A percentile compares a stretch with the other conserved stretches of the same genome.
Conservation (phyloP, 331 rosid species). For the Stylosanthes scabra region DNA sequence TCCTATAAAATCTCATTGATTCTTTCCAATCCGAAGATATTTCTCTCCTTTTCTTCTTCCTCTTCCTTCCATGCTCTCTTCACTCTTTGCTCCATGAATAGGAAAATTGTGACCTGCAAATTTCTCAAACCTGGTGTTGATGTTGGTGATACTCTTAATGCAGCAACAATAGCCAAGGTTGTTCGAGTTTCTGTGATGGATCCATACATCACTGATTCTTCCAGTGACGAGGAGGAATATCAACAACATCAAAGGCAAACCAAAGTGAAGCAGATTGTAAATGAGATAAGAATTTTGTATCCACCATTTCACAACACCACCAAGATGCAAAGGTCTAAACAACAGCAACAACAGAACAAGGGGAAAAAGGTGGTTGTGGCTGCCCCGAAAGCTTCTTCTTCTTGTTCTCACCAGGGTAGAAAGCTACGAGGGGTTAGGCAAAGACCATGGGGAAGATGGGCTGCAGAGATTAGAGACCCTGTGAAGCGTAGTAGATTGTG, state of each 20-base stretch:
- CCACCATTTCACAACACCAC: neutral
- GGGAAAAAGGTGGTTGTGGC: neutral
- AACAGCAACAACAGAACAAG: neutral
- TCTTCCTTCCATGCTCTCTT: neutral
- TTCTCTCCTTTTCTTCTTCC: neutral
- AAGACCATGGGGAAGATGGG: constrained; percentile 72
- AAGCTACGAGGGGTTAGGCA: constrained; percentile 64
- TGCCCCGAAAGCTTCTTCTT: constrained; percentile 5
- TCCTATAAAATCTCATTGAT: neutral
- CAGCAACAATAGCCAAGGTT: constrained; percentile 21
- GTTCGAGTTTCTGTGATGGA: constrained; percentile 59
- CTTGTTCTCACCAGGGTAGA: constrained; percentile 44
- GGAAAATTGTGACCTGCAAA: constrained; percentile 40
- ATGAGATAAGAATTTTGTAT: constrained; percentile 54
- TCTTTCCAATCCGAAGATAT: neutral
- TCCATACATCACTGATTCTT: constrained; percentile 58
- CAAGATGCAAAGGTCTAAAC: neutral
- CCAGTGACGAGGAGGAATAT: constrained; percentile 46
- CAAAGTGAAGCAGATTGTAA: constrained; percentile 45
- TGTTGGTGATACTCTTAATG: neutral
- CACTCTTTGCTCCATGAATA: constrained; percentile 29
- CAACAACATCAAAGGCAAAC: neutral
- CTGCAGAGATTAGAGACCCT: constrained; percentile 77
- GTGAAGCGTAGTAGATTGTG: constrained; percentile 45
- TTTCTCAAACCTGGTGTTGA: constrained; percentile 29